Base-by-base conservation (phyloP, 2,329 filamentous ascomycete genomes). In the Xylariaceae sp. region DNA sequence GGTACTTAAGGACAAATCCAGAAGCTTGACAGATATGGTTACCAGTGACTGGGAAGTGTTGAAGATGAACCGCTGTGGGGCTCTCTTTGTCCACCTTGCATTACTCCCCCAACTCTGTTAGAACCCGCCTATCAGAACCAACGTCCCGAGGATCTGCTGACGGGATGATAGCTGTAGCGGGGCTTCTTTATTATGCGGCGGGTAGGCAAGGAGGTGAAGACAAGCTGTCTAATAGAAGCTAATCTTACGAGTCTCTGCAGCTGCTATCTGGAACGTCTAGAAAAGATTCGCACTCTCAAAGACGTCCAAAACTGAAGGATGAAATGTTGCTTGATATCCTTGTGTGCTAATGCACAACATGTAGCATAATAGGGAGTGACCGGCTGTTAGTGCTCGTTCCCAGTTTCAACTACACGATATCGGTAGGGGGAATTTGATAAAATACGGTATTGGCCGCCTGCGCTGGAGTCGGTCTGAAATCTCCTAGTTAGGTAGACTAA, bases 111-210 rank as follows among this genome's bases (percentile, higher is more conserved):
- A 59, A 58, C 58, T 47, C 48, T 65, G 58, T 59, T 63, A 37
- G 60, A 59, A 52, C 48, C 63, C 59, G 62, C 64, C 65, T 67
- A 66, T 64, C 57, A 65, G 59, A 60, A 66, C 44, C 58, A 64
- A 61, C 57, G 61, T 61, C 59, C 60, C 49, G 60, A 66, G 60
- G 66, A 68, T 69, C 67, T 69, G 67, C 65, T 70, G 66, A 70
- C 65, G 62, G 68, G 67, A 67, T 65, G 57, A 61, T 65, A 62
- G 59, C 61, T 65, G 63, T 66, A 61, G 69, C 64, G 67, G 69
- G 67, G 67, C 65, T 61, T 59, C 48, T 53, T 65, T 56, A 65
- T 65, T 56, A 65, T 65, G 65, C 63, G 61, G 60, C 62, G 59
- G 62, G 55, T 65, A 59, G 43, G 55, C 54, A 59, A 62, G 54